These are phyloP conservation scores for Cryphonectria japonica DNA, from an alignment of 2,329 filamentous ascomycete species.

Conservation along the genomic window DNA sequence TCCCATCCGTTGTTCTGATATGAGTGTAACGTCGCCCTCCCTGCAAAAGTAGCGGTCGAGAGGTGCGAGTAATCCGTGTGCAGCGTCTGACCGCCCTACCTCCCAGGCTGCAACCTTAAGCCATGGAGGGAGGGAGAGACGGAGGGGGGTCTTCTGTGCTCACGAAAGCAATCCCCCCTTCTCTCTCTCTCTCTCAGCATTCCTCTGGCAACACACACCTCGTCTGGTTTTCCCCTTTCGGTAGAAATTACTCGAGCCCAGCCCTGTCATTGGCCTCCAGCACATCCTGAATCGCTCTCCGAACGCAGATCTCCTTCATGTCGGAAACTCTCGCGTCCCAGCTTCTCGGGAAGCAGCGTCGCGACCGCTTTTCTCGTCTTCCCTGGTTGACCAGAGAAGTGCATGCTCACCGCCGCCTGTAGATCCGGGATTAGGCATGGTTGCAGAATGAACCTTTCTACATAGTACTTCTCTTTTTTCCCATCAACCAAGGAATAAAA, in stretches of 20 bases:
- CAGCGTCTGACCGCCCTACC: slow-evolving; percentile 23
- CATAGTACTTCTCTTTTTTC: background rate
- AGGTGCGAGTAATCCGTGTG: slow-evolving; percentile 12
- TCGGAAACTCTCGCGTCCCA: slow-evolving; percentile 7
- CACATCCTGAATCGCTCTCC: slow-evolving; percentile 24
- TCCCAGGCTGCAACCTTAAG: background rate
- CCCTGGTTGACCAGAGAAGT: slow-evolving; percentile 19
- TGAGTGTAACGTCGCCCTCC: slow-evolving; percentile 4
- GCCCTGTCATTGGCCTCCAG: slow-evolving; percentile 26
- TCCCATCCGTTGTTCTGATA: background rate
- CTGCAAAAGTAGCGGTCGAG: slow-evolving; percentile 18
- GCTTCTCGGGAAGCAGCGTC: slow-evolving; percentile 17
- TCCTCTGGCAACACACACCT: background rate
- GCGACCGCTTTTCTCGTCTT: slow-evolving; percentile 12
- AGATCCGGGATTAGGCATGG: background rate
- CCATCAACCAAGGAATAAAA: background rate
- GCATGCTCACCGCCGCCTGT: slow-evolving; percentile 5
- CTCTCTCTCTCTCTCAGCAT: background rate
- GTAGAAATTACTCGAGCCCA: slow-evolving; percentile 18
- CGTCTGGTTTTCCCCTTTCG: slow-evolving; percentile 20
- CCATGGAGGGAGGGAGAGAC: background rate
- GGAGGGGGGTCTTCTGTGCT: background rate
- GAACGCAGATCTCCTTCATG: slow-evolving; percentile 13
- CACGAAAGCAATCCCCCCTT: background rate
- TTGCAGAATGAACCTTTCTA: background rate